Conservation (phyloP, 2,329 filamentous ascomycete species). For the Aspergillus persii region DNA sequence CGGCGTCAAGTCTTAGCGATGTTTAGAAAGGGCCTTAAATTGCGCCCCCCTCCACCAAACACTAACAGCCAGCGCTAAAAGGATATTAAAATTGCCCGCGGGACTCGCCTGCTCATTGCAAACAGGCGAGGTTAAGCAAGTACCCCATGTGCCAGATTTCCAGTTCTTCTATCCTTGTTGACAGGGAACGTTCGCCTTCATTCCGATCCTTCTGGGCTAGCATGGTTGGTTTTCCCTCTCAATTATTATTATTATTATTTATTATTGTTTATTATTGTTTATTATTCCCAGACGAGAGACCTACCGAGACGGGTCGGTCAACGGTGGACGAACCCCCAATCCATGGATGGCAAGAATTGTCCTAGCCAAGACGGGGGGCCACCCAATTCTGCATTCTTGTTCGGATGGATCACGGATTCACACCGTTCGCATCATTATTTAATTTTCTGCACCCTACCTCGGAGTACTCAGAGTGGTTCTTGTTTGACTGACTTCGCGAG, state of each 20-base stretch:
- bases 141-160: background rate
- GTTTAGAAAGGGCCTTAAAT: conserved; percentile 4
- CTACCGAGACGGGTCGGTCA: conserved; percentile 23
- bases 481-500: conserved; percentile 8
- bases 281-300: conserved; percentile 12
- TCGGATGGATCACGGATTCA: no score
- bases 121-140: background rate
- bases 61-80: background rate
- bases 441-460: no score
- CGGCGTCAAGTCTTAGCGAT: conserved; percentile 17
- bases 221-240: no score
- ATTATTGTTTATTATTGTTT: no score
- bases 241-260: no score
- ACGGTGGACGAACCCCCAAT: conserved; percentile 23
- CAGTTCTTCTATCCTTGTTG: no score
- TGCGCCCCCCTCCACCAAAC: background rate
- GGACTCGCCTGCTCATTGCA: background rate
- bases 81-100: background rate
- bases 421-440: no score
- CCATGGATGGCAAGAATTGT: conserved; percentile 21
- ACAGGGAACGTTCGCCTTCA: background rate
- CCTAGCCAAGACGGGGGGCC: conserved; percentile 14
- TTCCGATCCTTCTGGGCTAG: background rate
- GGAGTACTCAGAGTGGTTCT: no score
- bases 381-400: background rate